Evolutionary conservation across 2,329 filamentous ascomycete species (phyloP).

Genomic region (Sclerotinia borealis): DNA sequence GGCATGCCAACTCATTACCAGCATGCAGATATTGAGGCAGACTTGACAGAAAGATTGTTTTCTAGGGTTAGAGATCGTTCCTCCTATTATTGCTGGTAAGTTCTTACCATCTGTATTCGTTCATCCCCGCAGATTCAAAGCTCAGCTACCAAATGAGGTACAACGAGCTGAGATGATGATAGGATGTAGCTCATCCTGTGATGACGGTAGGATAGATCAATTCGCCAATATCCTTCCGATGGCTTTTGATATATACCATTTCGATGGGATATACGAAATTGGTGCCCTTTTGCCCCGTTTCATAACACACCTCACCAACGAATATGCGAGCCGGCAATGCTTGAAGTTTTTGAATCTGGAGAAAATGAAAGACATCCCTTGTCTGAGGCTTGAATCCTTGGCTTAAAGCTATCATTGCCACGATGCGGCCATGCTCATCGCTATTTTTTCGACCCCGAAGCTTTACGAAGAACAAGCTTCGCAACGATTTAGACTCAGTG

Average conservation of each 20-base stretch:
- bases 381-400: not conserved
- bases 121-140: not conserved
- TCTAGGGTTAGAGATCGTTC: not conserved
- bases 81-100: not conserved
- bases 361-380: not conserved
- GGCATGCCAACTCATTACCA: not conserved
- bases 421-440: not conserved
- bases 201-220: not conserved
- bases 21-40: not conserved
- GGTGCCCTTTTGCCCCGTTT: not conserved
- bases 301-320: not conserved
- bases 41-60: not conserved
- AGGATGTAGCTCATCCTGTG: not conserved
- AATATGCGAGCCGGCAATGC: not conserved
- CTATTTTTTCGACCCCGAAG: not conserved
- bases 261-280: not conserved
- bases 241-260: not conserved
- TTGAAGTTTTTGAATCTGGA: not conserved
- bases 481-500: not conserved
- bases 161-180: not conserved
- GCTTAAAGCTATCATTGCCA: not conserved
- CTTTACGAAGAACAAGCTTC: conserved; percentile 3
- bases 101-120: not conserved
- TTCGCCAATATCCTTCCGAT: not conserved
- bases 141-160: not conserved